A percentile compares a stretch with the other conserved stretches of the same genome.
These are phyloP conservation scores for Capronia americana DNA, from an alignment of 2,329 filamentous ascomycete genomes.

Conservation along the genomic window DNA sequence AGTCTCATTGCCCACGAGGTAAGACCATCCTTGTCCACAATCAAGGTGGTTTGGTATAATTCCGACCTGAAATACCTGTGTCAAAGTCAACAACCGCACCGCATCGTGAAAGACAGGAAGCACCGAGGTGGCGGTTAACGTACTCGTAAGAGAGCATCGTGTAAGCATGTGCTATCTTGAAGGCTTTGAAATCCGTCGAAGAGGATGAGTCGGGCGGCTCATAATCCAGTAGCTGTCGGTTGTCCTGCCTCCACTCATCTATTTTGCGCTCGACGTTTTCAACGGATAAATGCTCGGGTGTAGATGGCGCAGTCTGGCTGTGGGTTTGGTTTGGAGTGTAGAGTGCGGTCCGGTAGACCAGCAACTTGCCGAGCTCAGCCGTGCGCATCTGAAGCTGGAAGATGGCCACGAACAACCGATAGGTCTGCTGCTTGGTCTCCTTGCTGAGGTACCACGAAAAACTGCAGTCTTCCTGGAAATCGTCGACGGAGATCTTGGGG, in stretches of 20 bases:
- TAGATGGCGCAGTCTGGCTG: neutral
- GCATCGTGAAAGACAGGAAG: neutral
- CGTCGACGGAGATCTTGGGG: neutral
- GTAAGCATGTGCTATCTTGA: neutral
- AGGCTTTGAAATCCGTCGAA: slow-evolving; percentile 5
- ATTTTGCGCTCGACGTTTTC: slow-evolving; percentile 12
- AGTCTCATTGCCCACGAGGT: slow-evolving; percentile 10
- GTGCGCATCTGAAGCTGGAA: neutral
- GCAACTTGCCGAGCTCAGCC: neutral
- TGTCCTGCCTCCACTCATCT: slow-evolving; percentile 13
- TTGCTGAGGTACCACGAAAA: neutral
- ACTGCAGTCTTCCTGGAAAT: neutral
- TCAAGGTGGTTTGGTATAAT: slow-evolving; percentile 13
- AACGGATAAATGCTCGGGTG: neutral
- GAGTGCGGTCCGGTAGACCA: neutral
- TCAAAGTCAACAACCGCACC: neutral
- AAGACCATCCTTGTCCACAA: slow-evolving; percentile 6
- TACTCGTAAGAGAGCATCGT: slow-evolving; percentile 12
- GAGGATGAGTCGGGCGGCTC: slow-evolving; percentile 8
- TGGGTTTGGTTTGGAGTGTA: neutral
- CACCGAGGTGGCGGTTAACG: neutral
- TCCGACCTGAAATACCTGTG: slow-evolving; percentile 7
- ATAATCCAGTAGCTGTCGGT: neutral
- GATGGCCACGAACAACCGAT: neutral
- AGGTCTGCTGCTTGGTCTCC: neutral